Conservation (phyloP, 257 asterid genomes). For the Ligustrum vulgare region DNA sequence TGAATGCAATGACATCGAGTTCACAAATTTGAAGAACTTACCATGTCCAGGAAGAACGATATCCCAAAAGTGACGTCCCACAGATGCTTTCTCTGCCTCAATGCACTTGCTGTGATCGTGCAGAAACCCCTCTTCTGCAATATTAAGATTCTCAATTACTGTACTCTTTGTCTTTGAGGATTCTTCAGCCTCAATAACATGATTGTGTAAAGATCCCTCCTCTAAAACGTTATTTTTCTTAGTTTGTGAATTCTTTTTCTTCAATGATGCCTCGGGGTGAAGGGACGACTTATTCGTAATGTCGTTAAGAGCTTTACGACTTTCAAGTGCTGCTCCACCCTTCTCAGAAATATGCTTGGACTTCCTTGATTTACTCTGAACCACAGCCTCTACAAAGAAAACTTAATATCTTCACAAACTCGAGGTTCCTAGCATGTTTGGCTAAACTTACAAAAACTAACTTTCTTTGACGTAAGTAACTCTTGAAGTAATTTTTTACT, state of each 20-base stretch:
- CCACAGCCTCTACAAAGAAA: constrained; percentile 36
- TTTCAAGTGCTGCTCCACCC: constrained; percentile 44
- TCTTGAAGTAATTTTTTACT: too few species aligned
- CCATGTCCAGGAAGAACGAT: constrained; percentile 65
- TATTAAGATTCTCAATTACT: constrained; percentile 30
- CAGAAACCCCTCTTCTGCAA: constrained; percentile 58
- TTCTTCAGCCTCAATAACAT: constrained; percentile 34
- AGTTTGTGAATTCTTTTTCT: constrained; percentile 34
- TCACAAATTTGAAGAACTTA: constrained; percentile 20
- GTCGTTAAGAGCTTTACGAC: constrained; percentile 68
- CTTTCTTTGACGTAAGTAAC: too few species aligned
- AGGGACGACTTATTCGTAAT: constrained; percentile 63
- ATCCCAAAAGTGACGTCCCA: constrained; percentile 44
- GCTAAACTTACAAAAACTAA: neutral
- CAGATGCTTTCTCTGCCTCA: constrained; percentile 44
- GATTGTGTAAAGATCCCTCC: constrained; percentile 33
- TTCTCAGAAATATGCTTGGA: constrained; percentile 40
- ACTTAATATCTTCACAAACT: neutral
- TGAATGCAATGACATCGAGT: neutral
- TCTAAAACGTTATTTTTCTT: constrained; percentile 36
- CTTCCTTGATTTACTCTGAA: constrained; percentile 46
- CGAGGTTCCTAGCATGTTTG: neutral
- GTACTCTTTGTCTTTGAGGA: constrained; percentile 23
- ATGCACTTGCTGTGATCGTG: constrained; percentile 70
- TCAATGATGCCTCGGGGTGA: constrained; percentile 38